Base-by-base conservation (phyloP, 2,329 filamentous ascomycete genomes). In the Stemphylium vesicarium region DNA sequence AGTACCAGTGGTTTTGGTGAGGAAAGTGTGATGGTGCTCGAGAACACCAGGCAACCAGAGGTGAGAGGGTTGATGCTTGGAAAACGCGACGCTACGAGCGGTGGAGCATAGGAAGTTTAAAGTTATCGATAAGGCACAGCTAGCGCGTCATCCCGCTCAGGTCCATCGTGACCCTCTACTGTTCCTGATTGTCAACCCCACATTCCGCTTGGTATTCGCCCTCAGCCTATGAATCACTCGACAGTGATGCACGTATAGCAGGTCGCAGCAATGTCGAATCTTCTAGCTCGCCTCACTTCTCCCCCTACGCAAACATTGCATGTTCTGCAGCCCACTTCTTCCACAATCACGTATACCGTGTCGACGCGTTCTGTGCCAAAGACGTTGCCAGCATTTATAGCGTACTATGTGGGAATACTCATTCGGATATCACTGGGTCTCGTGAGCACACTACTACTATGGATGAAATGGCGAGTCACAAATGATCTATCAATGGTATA, bases 281-380 rank as follows among this genome's bases (percentile, higher is more conserved):
- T 68, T 7, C 50, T 74, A 22, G 56, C 63, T n/a, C 61, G 60
- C 46, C 50, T 73, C 15, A 67, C 50, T 7, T 65, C 70, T 12
- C 73, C 72, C 2, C 64, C 69, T 2, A 33, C 56, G 3, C 68
- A 70, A 16, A 67, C 59, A 4, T 60, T 75, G 0, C 68, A 50
- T 8, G 65, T 56, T 11, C 48, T 70, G 9, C 62, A 68, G n/a
- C 80, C 80, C 11, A 81, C 95, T 20, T 88, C 91, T 41, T 96
- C 92, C 2, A 96, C 95, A n/a, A 88, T 91, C 72, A 89, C 91
- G 63, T 98, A 94, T 82, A 96, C 90, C 26, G 91, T 97, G 51
- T 95, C 93, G 32, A 97, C 93, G 53, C 85, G 87, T 39, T 86
- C 90, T 11, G 70, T 75, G 11, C 77, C 76, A 32, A 74, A 73